phyloP scores from a whole-genome alignment of 768 basidiomycete species.

The Tylopilus vinaceipallidus region DNA sequence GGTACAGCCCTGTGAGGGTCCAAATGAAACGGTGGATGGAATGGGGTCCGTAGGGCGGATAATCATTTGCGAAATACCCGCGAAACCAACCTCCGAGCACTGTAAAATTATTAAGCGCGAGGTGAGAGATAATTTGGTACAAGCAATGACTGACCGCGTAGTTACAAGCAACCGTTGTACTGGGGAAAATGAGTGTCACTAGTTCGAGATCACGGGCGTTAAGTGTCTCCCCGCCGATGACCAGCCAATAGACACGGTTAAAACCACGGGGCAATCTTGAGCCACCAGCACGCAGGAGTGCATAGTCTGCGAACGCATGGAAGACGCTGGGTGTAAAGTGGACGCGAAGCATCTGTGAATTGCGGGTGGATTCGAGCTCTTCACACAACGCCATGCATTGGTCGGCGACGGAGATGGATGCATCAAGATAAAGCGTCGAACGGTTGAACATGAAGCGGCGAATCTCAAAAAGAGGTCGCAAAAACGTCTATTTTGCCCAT shows the following conservation, averaged over 20 bases:
- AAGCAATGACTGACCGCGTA: constrained; percentile 9
- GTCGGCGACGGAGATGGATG: constrained; percentile 6
- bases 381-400: constrained; percentile 11
- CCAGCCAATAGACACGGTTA: constrained; percentile 17
- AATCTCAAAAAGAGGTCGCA: constrained; percentile 17
- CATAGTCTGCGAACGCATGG: constrained; percentile 16
- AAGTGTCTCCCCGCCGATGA: constrained; percentile 15
- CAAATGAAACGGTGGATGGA: constrained; percentile 9
- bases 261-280: constrained; percentile 14
- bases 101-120: background rate
- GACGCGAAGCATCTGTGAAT: constrained; percentile 13
- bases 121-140: background rate
- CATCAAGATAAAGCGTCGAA: constrained; percentile 12
- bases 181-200: constrained; percentile 11
- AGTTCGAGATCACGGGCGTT: constrained; percentile 10
- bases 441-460: constrained; percentile 20
- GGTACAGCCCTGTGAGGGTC: constrained; percentile 9
- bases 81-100: constrained; percentile 18
- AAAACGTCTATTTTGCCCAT: constrained; percentile 6
- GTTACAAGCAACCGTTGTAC: constrained; percentile 14
- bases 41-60: constrained; percentile 14
- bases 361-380: constrained; percentile 13
- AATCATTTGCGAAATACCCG: constrained; percentile 15
- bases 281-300: constrained; percentile 7
- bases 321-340: constrained; percentile 17